phyloP scores from a whole-genome alignment of 2,329 filamentous ascomycete species.

The Hypoxylon sp. region DNA sequence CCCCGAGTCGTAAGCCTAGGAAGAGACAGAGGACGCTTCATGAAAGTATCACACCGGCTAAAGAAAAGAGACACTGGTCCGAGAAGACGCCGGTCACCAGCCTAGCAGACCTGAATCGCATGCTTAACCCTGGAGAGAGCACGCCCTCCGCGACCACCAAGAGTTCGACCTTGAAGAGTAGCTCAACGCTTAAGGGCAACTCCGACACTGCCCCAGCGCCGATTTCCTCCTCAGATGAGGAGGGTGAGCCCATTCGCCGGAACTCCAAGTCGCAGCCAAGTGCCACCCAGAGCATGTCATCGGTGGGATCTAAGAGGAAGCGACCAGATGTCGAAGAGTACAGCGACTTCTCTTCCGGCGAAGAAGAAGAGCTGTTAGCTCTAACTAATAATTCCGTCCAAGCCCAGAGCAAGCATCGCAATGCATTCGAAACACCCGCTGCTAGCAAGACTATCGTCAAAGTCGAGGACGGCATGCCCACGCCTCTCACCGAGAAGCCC shows the following conservation, averaged over 20 bases:
- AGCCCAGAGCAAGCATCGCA: conserved; percentile 24
- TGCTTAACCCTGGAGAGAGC: conserved; percentile 5
- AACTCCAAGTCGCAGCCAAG: conserved; percentile 14
- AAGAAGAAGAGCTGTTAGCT: conserved; percentile 49
- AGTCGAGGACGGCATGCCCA: conserved; percentile 48
- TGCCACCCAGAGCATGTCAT: conserved; percentile 21
- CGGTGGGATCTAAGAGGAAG: conserved; percentile 49
- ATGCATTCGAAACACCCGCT: conserved; percentile 44
- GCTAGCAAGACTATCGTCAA: conserved; percentile 19
- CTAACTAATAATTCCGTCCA: conserved; percentile 45
- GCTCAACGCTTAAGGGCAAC: conserved; percentile 3
- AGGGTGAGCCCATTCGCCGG: conserved; percentile 27
- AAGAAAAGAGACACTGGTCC: conserved; percentile 39
- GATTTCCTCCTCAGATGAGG: conserved; percentile 13
- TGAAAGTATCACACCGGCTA: conserved; percentile 49
- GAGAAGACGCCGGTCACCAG: conserved; percentile 43
- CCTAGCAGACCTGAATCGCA: conserved; percentile 37
- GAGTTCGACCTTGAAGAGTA: conserved; percentile 39
- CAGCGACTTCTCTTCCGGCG: conserved; percentile 51
- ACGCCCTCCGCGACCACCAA: conserved; percentile 20
- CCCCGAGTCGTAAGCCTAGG: conserved; percentile 31
- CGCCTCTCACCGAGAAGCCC: conserved; percentile 50
- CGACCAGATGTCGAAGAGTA: conserved; percentile 46
- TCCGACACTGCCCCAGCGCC: conserved; percentile 5
- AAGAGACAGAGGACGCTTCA: conserved; percentile 51